Conservation (phyloP, 2,329 filamentous ascomycete species). For the Fusarium bactridioides region DNA sequence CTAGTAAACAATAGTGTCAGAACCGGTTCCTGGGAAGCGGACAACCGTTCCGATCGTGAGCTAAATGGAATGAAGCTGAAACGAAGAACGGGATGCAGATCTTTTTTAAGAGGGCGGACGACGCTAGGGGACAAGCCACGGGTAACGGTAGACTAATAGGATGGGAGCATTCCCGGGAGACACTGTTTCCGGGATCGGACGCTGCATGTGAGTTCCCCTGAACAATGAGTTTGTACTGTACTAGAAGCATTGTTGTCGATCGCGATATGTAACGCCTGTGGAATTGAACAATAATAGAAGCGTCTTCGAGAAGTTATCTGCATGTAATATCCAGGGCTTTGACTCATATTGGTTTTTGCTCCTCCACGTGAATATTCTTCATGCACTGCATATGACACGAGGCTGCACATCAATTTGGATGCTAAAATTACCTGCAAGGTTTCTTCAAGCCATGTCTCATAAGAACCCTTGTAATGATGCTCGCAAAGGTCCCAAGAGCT, state of each 20-base stretch:
- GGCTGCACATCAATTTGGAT: not conserved
- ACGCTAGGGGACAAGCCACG: not conserved
- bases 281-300: too few species aligned
- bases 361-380: not conserved
- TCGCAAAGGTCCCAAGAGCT: not conserved
- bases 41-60: not conserved
- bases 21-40: not conserved
- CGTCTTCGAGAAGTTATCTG: not conserved
- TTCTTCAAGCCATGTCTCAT: not conserved
- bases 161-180: not conserved
- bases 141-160: not conserved
- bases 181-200: not conserved
- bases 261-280: not conserved
- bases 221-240: not conserved
- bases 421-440: not conserved
- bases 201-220: not conserved
- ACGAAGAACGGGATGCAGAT: not conserved
- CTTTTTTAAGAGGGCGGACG: not conserved
- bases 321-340: not conserved
- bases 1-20: not conserved
- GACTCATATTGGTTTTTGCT: not conserved
- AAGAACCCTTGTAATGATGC: not conserved
- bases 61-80: not conserved
- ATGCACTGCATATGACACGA: not conserved
- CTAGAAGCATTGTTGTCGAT: not conserved